Conservation (phyloP, 306 rosid genomes). For the Quercus parvula region DNA sequence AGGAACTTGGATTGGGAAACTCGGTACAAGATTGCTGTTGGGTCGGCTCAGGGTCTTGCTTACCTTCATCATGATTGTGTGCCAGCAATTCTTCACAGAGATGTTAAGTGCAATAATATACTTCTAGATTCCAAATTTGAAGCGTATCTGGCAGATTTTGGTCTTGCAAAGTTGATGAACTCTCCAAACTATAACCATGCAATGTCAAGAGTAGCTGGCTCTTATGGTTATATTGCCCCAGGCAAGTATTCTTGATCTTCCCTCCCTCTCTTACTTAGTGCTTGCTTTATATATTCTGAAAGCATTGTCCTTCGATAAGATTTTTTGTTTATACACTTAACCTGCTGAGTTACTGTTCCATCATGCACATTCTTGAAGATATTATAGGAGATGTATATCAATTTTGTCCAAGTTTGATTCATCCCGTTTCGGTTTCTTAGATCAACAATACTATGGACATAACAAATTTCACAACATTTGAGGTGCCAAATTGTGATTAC, state of each 20-base stretch:
- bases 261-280: background rate
- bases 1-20: constrained; percentile 94
- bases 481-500: too few species aligned
- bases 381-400: background rate
- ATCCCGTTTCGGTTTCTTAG: background rate
- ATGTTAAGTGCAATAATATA: constrained; percentile 96
- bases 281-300: background rate
- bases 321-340: background rate
- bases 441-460: too few species aligned
- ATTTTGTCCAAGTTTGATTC: background rate
- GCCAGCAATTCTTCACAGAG: constrained; percentile 92
- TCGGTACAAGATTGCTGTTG: constrained; percentile 93
- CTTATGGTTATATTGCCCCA: constrained; percentile 98
- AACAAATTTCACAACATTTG: too few species aligned
- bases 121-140: constrained; percentile 88
- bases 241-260: constrained; percentile 41
- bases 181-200: constrained; percentile 82
- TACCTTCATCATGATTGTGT: constrained; percentile 97
- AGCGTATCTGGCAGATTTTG: constrained; percentile 92
- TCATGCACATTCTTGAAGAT: background rate
- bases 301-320: background rate
- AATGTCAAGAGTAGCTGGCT: constrained; percentile 96
- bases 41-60: constrained; percentile 90
- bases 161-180: constrained; percentile 89
- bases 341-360: background rate